phyloP scores from a whole-genome alignment of 108 stramenopile species.

The Conticribra weissflogii region DNA sequence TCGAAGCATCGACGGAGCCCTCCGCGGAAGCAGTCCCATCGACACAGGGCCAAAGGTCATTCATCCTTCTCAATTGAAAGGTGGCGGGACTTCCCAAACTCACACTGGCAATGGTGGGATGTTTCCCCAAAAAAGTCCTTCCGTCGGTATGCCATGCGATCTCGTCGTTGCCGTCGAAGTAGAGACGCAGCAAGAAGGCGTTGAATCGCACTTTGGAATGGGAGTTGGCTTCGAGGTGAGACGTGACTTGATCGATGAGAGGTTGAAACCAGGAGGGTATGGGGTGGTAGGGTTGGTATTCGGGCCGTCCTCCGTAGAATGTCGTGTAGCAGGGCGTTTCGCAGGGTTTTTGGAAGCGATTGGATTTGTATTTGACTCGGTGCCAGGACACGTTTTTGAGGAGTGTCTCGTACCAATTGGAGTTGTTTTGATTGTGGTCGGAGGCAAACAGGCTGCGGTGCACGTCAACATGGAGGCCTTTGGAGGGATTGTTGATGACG shows the following conservation, averaged over 20 bases:
- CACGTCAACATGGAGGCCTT: conserved; percentile 17
- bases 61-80: conserved; percentile 36
- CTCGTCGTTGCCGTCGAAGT: conserved; percentile 42
- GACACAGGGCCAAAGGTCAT: conserved; percentile 27
- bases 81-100: conserved; percentile 27
- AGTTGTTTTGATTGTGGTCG: not conserved
- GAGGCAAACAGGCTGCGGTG: conserved; percentile 9
- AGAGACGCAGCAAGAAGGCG: conserved; percentile 26
- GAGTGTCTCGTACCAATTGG: conserved; percentile 21
- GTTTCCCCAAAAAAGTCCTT: conserved; percentile 26
- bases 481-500: conserved; percentile 4
- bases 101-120: conserved; percentile 35
- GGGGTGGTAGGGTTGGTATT: conserved; percentile 17
- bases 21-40: conserved; percentile 10
- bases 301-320: conserved; percentile 27
- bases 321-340: conserved; percentile 35
- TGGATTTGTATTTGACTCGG: conserved; percentile 42
- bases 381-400: conserved; percentile 25
- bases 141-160: conserved; percentile 43
- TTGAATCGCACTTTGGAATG: conserved; percentile 37
- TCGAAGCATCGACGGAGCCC: conserved; percentile 12
- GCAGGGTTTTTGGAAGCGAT: conserved; percentile 31
- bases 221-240: conserved; percentile 20
- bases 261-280: conserved; percentile 24
- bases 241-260: conserved; percentile 12